These are phyloP conservation scores for Phytophthora kernoviae DNA, from an alignment of 352 stramenopile species.

Conservation along the genomic window DNA sequence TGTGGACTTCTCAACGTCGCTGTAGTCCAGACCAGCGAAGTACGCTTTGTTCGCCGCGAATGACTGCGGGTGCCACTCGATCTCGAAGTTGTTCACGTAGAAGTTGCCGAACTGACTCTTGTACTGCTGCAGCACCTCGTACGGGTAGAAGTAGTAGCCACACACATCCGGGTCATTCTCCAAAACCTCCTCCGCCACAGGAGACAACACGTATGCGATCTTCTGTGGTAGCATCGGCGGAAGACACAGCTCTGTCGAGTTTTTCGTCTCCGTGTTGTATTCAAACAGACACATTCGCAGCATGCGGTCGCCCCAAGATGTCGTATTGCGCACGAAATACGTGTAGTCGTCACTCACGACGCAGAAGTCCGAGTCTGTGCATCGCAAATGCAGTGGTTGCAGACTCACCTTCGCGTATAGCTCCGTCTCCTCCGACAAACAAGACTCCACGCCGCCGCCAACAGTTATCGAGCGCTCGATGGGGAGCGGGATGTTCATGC, in stretches of 20 bases:
- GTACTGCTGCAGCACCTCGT: slow-evolving; percentile 67
- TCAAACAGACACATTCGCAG: slow-evolving; percentile 74
- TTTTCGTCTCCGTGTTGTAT: slow-evolving; percentile 49
- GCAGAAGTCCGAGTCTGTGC: slow-evolving; percentile 55
- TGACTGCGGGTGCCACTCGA: slow-evolving; percentile 72
- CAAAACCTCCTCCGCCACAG: slow-evolving; percentile 52
- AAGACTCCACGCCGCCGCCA: slow-evolving; percentile 49
- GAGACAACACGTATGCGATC: slow-evolving; percentile 63
- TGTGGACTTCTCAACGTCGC: slow-evolving; percentile 60
- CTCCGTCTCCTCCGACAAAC: slow-evolving; percentile 55
- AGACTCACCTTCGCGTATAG: slow-evolving; percentile 66
- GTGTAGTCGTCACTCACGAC: slow-evolving; percentile 35
- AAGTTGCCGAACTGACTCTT: slow-evolving; percentile 63
- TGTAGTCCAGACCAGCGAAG: slow-evolving; percentile 65
- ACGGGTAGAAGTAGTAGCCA: slow-evolving; percentile 80
- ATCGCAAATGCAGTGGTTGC: slow-evolving; percentile 64
- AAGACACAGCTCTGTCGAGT: slow-evolving; percentile 65
- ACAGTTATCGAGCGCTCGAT: slow-evolving; percentile 30
- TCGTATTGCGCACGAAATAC: slow-evolving; percentile 74
- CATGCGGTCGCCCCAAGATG: slow-evolving; percentile 68
- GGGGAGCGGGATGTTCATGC: slow-evolving; percentile 43
- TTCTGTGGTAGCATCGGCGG: slow-evolving; percentile 60
- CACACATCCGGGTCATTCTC: slow-evolving; percentile 71
- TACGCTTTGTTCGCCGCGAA: slow-evolving; percentile 56
- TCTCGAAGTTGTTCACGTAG: slow-evolving; percentile 75